Evolutionary conservation across 2,329 filamentous ascomycete species (phyloP).

Genomic region (Penicillium rolfsii): DNA sequence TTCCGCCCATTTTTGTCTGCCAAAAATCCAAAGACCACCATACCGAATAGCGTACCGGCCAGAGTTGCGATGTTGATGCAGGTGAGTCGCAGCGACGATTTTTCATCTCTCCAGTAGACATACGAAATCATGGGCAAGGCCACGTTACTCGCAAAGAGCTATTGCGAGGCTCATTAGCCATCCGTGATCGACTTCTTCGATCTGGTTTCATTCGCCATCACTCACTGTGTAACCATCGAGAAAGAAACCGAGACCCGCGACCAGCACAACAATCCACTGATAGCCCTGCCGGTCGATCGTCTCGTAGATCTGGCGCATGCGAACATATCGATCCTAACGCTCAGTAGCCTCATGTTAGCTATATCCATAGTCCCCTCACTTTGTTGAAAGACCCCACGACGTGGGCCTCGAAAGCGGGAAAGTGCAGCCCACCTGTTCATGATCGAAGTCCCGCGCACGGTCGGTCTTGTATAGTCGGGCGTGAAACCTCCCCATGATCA

Average conservation of each 20-base stretch:
- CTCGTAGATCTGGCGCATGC: conserved; percentile 50
- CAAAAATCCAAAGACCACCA: conserved; percentile 52
- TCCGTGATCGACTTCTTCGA: background rate
- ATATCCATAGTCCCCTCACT: background rate
- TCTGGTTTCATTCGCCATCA: background rate
- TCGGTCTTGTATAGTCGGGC: conserved; percentile 48
- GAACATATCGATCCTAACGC: conserved; percentile 46
- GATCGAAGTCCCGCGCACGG: conserved; percentile 49
- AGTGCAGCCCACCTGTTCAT: conserved; percentile 42
- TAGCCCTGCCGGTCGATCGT: conserved; percentile 49
- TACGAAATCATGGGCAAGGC: conserved; percentile 54
- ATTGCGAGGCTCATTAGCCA: conserved; percentile 5
- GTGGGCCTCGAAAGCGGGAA: background rate
- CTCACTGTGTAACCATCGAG: conserved; percentile 51
- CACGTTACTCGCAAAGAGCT: conserved; percentile 56
- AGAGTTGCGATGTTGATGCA: conserved; percentile 53
- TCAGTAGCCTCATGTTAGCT: conserved; percentile 1
- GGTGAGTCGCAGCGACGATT: conserved; percentile 39
- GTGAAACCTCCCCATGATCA: conserved; percentile 40
- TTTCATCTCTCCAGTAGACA: conserved; percentile 52
- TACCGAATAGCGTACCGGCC: conserved; percentile 52
- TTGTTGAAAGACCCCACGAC: background rate
- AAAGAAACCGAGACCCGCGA: conserved; percentile 56
- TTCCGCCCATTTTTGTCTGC: conserved; percentile 54
- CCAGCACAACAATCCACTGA: conserved; percentile 50